A percentile compares a stretch with the other conserved stretches of the same genome.
Conservation (phyloP, 345 rosid genomes). For the Reutealis trisperma region DNA sequence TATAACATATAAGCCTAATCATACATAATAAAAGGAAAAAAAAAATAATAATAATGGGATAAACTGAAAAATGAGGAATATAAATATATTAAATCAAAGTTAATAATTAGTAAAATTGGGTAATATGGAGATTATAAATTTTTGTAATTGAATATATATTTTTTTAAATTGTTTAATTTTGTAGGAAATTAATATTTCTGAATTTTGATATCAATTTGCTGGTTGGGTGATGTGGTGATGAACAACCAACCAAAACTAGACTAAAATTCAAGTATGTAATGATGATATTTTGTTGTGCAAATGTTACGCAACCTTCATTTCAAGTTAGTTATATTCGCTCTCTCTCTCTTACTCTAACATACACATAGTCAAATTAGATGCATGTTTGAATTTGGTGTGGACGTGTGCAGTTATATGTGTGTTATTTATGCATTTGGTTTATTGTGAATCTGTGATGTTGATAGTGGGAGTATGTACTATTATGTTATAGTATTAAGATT, state of each 20-base stretch:
- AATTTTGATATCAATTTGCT: background rate
- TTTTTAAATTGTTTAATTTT: no score
- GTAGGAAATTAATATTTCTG: slow-evolving; percentile 9
- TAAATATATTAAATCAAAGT: background rate
- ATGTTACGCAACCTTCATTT: slow-evolving; percentile 24
- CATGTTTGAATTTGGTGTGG: background rate
- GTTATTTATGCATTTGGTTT: background rate
- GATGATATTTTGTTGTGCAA: slow-evolving; percentile 16
- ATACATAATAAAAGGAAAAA: background rate
- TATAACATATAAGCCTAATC: slow-evolving; percentile 7
- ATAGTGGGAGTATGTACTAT: background rate
- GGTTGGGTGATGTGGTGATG: background rate
- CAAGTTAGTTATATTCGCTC: slow-evolving; percentile 21
- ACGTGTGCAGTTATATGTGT: background rate
- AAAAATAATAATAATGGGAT: background rate
- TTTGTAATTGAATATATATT: background rate
- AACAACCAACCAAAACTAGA: slow-evolving; percentile 7
- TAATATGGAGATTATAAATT: background rate
- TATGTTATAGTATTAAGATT: no score
- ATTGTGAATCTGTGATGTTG: background rate
- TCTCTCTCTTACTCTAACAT: background rate
- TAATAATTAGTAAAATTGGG: background rate
- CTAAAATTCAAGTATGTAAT: slow-evolving; percentile 23
- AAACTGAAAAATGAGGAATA: background rate
- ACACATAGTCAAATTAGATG: background rate